phyloP scores from a whole-genome alignment of 768 basidiomycete species.

The Lactarius sanguifluus region DNA sequence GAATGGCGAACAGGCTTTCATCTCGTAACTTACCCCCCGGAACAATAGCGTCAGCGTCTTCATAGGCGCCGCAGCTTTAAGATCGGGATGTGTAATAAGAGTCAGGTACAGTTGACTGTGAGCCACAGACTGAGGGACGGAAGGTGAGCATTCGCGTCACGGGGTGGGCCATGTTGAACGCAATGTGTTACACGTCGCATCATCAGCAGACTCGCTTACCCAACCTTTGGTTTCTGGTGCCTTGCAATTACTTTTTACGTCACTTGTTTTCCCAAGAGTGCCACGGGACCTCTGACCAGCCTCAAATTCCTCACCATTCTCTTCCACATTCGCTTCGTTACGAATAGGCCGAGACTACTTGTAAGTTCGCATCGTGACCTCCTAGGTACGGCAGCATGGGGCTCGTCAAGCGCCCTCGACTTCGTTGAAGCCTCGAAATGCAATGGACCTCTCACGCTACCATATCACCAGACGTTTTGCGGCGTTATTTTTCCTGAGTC shows the following conservation, averaged over 20 bases:
- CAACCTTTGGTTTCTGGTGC: not conserved
- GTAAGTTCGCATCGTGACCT: slow-evolving; percentile 5
- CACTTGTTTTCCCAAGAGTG: not conserved
- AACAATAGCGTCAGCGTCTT: not conserved
- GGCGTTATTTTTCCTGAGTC: not conserved
- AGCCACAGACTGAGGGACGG: not conserved
- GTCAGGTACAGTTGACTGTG: slow-evolving; percentile 6
- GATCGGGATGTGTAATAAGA: not conserved
- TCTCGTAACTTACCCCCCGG: not conserved
- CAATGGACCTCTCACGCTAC: slow-evolving; percentile 8
- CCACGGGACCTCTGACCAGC: not conserved
- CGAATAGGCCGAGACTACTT: slow-evolving; percentile 1
- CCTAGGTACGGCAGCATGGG: not conserved
- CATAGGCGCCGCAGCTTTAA: not conserved
- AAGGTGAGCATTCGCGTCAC: slow-evolving; percentile 10
- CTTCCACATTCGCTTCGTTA: slow-evolving; percentile 10
- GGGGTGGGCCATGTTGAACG: not conserved
- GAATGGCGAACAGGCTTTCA: not conserved
- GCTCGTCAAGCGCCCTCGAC: not conserved
- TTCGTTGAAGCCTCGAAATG: not conserved
- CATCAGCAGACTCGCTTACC: slow-evolving; percentile 18
- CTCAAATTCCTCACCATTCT: not conserved
- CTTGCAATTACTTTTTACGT: not conserved
- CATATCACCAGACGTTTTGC: not conserved
- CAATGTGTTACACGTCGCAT: slow-evolving; percentile 14